These are phyloP conservation scores for Cochlearia excelsa DNA, from an alignment of 345 rosid genomes.

Conservation along the genomic window DNA sequence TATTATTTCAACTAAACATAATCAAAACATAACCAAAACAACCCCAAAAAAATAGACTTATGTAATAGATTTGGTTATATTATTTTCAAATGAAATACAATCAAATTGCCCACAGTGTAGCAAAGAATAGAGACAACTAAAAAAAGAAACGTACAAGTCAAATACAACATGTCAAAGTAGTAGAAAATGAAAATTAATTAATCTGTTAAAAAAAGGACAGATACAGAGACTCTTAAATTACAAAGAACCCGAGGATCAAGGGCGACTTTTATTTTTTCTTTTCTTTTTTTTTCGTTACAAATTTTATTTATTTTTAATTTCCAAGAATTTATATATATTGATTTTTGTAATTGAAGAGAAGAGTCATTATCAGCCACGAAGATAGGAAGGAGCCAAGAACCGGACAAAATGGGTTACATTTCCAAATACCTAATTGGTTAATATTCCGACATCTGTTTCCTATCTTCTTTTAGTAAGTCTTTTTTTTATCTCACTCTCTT, in stretches of 20 bases:
- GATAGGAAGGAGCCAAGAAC: conserved; percentile 24
- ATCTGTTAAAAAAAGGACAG: not conserved
- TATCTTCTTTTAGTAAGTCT: conserved; percentile 35
- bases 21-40: too few relatives aligned
- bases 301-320: too few relatives aligned
- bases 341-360: not conserved
- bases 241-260: conserved; percentile 43
- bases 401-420: conserved; percentile 39
- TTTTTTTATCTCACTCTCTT: conserved; percentile 17
- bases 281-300: not conserved
- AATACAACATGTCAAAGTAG: conserved; percentile 18
- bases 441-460: conserved; percentile 38
- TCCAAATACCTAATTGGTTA: conserved; percentile 39
- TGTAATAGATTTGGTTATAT: too few relatives aligned
- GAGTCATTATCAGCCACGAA: not conserved
- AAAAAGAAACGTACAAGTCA: conserved; percentile 17
- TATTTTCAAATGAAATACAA: not conserved
- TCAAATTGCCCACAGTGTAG: not conserved
- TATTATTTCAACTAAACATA: too few relatives aligned
- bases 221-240: conserved; percentile 34
- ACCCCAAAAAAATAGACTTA: too few relatives aligned
- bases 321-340: too few relatives aligned
- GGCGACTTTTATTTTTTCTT: conserved; percentile 21
- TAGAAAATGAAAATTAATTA: not conserved
- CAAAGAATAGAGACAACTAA: conserved; percentile 18